Evolutionary conservation across 345 rosid species (phyloP).

Genomic region (Ceriops zippeliana): DNA sequence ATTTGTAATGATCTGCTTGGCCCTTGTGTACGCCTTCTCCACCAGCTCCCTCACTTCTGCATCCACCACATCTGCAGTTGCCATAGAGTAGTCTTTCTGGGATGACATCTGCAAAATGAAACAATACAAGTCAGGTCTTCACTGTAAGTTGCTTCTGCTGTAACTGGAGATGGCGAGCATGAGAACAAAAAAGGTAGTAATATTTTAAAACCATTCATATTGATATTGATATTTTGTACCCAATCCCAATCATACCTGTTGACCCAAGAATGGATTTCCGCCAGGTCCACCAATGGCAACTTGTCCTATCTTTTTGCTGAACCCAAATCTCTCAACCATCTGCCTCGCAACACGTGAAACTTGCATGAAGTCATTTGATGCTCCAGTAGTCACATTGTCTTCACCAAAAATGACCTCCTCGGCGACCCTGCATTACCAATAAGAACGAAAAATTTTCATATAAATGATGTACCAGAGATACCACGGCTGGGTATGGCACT

Average conservation of each 20-base stretch:
- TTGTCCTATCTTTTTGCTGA: conserved; percentile 98
- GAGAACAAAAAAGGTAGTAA: background rate
- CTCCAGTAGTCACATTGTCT: conserved; percentile 97
- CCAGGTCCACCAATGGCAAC: conserved; percentile 91
- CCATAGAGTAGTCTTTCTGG: conserved; percentile 98
- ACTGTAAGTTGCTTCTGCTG: background rate
- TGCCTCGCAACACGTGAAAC: conserved; percentile 99
- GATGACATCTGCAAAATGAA: conserved; percentile 65
- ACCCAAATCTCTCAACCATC: conserved; percentile 96
- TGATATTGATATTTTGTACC: too few relatives aligned
- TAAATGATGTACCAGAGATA: background rate
- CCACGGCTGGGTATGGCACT: background rate
- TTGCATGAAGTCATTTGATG: conserved; percentile 98
- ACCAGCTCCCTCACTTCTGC: conserved; percentile 88
- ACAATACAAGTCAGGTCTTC: background rate
- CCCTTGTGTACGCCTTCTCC: conserved; percentile 70
- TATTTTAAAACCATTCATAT: too few relatives aligned
- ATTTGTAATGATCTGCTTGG: conserved; percentile 62
- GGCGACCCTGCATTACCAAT: conserved; percentile 54
- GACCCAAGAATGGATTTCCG: conserved; percentile 97
- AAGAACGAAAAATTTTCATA: background rate
- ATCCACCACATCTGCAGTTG: conserved; percentile 90
- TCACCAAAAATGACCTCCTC: conserved; percentile 91
- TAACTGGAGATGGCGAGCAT: background rate
- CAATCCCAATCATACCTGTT: conserved; percentile 34